Evolutionary conservation across 306 rosid genomes (phyloP).

Genomic region (Vigna angularis): DNA sequence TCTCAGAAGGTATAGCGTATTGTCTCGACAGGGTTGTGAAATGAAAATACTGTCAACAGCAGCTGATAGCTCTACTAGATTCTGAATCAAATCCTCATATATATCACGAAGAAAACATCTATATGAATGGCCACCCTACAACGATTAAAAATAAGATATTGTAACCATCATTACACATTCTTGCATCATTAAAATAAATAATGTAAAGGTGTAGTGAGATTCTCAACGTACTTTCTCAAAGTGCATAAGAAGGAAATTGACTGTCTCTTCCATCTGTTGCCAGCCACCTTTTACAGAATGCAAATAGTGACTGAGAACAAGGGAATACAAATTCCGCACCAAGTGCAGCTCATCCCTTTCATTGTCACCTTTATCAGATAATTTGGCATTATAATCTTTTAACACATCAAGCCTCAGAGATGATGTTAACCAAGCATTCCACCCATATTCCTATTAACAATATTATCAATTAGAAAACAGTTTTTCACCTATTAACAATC

Average conservation of each 20-base stretch:
- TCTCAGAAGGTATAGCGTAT: conserved; percentile 80
- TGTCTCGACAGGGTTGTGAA: conserved; percentile 95
- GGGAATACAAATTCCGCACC: conserved; percentile 76
- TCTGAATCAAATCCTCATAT: conserved; percentile 77
- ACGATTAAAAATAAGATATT: conserved; percentile 1
- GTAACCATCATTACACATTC: conserved; percentile 34
- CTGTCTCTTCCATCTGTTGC: conserved; percentile 94
- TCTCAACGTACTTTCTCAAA: conserved; percentile 71
- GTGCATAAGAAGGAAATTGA: conserved; percentile 71
- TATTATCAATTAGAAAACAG: conserved; percentile 41
- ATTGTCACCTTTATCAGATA: conserved; percentile 52
- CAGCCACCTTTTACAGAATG: conserved; percentile 93
- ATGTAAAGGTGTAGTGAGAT: conserved; percentile 33
- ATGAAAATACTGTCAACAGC: conserved; percentile 75
- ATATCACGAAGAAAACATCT: conserved; percentile 75
- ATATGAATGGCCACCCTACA: conserved; percentile 70
- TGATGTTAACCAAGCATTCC: conserved; percentile 92
- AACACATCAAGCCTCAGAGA: conserved; percentile 76
- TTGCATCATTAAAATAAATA: conserved; percentile 37
- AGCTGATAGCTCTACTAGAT: conserved; percentile 76
- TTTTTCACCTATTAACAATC: conserved; percentile 36
- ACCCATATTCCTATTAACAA: conserved; percentile 82
- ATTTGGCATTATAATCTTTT: conserved; percentile 58
- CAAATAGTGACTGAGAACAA: conserved; percentile 82
- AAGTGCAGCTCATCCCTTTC: conserved; percentile 63